These are phyloP conservation scores for Colletotrichum truncatum DNA, from an alignment of 2,329 filamentous ascomycete genomes.

Conservation along the genomic window DNA sequence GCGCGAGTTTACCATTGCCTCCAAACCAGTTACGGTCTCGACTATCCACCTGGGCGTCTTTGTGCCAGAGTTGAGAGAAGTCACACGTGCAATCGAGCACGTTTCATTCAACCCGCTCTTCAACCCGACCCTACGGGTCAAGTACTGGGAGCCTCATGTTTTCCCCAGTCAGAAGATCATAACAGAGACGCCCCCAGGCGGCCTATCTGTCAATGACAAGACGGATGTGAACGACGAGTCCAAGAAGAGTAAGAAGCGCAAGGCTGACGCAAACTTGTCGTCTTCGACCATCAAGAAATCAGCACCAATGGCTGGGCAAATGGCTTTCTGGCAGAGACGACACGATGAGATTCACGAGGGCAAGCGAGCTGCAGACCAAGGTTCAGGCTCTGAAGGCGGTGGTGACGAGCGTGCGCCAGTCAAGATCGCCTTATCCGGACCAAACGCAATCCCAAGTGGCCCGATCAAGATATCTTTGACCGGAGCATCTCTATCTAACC, in stretches of 20 bases:
- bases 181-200: constrained; percentile 57
- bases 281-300: constrained; percentile 46
- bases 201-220: constrained; percentile 48
- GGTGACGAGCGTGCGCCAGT: constrained; percentile 28
- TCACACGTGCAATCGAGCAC: constrained; percentile 62
- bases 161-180: constrained; percentile 74
- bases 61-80: constrained; percentile 72
- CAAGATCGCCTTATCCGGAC: constrained; percentile 32
- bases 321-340: constrained; percentile 56
- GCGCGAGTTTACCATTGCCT: constrained; percentile 81
- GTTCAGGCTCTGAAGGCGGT: neutral
- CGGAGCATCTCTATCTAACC: neutral
- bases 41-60: constrained; percentile 90
- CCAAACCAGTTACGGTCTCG: constrained; percentile 74
- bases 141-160: constrained; percentile 80
- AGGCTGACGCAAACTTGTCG: constrained; percentile 50
- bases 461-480: constrained; percentile 45
- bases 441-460: neutral
- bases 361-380: constrained; percentile 4
- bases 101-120: constrained; percentile 77
- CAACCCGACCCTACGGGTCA: constrained; percentile 73
- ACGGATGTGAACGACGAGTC: constrained; percentile 37
- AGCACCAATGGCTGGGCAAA: constrained; percentile 51
- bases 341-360: constrained; percentile 49
- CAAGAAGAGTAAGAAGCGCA: constrained; percentile 63